Percentiles rank a stretch among this genome's conserved stretches.
Conservation (phyloP, 371 early-diverging fungal species). For the Enterocytospora artemiae region DNA sequence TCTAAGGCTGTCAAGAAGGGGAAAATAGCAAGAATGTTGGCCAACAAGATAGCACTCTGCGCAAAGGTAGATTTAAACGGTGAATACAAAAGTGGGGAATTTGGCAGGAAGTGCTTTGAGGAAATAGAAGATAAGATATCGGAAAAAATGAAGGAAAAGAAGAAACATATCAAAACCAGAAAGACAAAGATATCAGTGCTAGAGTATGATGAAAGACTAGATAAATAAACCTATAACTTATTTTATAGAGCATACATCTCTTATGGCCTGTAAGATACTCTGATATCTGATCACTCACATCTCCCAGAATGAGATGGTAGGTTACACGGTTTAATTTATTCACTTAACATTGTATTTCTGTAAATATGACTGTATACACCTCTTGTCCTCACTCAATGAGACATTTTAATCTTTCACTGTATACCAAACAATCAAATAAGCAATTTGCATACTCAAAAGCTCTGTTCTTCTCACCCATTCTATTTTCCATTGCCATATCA, state of each 20-base stretch:
- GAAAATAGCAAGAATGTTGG: conserved; percentile 76
- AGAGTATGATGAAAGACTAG: conserved; percentile 7
- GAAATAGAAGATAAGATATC: conserved; percentile 17
- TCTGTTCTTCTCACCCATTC: conserved; percentile 21
- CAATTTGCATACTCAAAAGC: conserved; percentile 33
- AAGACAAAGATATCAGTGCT: conserved; percentile 6
- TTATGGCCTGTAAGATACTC: too few species aligned
- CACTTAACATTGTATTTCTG: too few species aligned
- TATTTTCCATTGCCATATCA: conserved; percentile 24
- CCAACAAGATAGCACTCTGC: conserved; percentile 77
- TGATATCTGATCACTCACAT: too few species aligned
- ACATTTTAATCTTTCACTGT: too few species aligned
- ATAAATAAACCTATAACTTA: not conserved
- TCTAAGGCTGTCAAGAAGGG: conserved; percentile 76
- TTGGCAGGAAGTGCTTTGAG: conserved; percentile 17
- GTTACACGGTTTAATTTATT: too few species aligned
- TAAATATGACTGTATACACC: too few species aligned
- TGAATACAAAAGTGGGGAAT: not conserved
- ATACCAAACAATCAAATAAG: conserved; percentile 42
- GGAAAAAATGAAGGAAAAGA: conserved; percentile 10
- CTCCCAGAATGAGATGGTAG: too few species aligned
- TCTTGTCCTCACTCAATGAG: too few species aligned
- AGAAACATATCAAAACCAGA: conserved; percentile 15
- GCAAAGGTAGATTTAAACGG: conserved; percentile 75
- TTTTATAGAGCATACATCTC: too few species aligned